Percentiles rank a stretch among this genome's conserved stretches.
phyloP scores from a whole-genome alignment of 2,329 filamentous ascomycete species.

The Zasmidium angulare region DNA sequence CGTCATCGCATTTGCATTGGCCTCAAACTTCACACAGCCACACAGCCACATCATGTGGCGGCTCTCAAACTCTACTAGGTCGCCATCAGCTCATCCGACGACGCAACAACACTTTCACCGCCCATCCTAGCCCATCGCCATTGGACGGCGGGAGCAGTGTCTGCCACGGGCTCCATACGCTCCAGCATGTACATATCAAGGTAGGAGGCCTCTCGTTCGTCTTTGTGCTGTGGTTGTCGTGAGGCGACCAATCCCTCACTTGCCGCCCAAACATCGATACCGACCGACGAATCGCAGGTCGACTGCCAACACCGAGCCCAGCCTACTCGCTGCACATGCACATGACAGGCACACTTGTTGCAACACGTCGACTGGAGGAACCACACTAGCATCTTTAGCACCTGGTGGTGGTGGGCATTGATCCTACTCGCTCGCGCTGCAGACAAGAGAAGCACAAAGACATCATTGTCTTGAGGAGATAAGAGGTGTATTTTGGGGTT shows the following conservation, averaged over 20 bases:
- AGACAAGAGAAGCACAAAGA: background rate
- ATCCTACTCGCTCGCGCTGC: background rate
- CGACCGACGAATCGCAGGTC: conserved; percentile 4
- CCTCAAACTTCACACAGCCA: too few species aligned
- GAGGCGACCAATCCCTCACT: background rate
- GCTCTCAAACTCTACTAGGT: too few species aligned
- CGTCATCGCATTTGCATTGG: too few species aligned
- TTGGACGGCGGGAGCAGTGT: too few species aligned
- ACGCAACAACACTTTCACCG: too few species aligned
- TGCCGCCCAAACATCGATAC: conserved; percentile 5
- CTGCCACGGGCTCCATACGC: too few species aligned
- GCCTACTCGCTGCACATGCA: background rate
- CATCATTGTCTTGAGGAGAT: background rate
- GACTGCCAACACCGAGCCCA: background rate
- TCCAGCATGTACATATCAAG: too few species aligned
- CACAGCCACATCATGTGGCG: too few species aligned
- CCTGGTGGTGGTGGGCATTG: background rate
- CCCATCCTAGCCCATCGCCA: too few species aligned
- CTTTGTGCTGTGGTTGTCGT: background rate
- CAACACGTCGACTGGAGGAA: background rate
- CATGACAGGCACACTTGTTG: background rate
- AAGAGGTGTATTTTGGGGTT: background rate
- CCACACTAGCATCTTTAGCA: background rate
- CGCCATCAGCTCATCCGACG: too few species aligned
- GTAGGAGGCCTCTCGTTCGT: too few species aligned